Evolutionary conservation across 257 asterid species (phyloP), one percentile per base, ranked within the genome.

Genomic region (Solanum rostratum): DNA sequence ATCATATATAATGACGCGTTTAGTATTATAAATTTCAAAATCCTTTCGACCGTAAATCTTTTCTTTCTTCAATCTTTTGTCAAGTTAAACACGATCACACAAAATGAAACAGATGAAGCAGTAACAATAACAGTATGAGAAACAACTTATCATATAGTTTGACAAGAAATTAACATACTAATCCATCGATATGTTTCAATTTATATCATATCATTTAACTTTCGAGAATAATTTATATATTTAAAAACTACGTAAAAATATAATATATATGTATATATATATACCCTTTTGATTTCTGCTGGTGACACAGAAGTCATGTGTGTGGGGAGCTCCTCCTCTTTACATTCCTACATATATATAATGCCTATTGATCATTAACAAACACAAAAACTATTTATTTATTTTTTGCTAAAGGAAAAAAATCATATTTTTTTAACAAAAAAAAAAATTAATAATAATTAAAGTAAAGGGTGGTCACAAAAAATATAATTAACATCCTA

Each of bases 261-360:
- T 3, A 46, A 27, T 13, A 22, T 3, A n/a, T n/a, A n/a, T n/a
- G n/a, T n/a, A n/a, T n/a, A n/a, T n/a, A n/a, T n/a, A n/a, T n/a
- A 49, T 70, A 86, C 91, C 83, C 82, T 84, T 52, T 16, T 76
- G 45, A 86, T 86, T 62, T 88, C 88, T 45, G 73, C 79, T 49
- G 54, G 84, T 4, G 89, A 86, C 45, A 88, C 91, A 30, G 84
- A 7, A 19, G 52, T 84, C 88, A 86, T 86, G 6, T 82, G 54
- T 10, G n/a, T 46, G 0, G 84, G 85, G 18, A 79, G 45, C 20
- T 86, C 85, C 30, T 86, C 84, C 84, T 66, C 10, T 4, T 27
- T 29, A 49, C 54, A 50, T 24, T 84, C 81, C 89, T 88, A 20
- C 63, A 57, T 12, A 59, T n/a, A 57, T n/a, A 22, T 4, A n/a